Percentiles rank a stretch among this genome's conserved stretches.
Conservation (phyloP, 352 stramenopile species). For the Discostella stelligera region DNA sequence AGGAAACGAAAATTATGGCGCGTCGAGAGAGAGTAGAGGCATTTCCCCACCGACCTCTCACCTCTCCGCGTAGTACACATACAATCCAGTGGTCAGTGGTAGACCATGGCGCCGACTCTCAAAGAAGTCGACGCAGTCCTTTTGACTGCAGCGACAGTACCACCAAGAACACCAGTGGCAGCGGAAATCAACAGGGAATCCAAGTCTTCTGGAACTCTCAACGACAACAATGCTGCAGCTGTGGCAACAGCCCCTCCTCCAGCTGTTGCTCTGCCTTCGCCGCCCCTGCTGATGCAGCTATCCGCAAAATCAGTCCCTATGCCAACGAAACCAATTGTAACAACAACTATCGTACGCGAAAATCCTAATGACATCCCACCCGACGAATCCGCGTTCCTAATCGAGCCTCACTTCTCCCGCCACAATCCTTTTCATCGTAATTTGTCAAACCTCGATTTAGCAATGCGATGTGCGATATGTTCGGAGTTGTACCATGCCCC, state of each 20-base stretch:
- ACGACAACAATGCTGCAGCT: not conserved
- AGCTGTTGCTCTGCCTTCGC: not conserved
- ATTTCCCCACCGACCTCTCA: no score
- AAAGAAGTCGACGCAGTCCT: not conserved
- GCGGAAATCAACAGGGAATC: not conserved
- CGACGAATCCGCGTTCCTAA: conserved; percentile 28
- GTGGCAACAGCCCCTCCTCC: not conserved
- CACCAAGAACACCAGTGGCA: not conserved
- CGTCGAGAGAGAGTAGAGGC: no score
- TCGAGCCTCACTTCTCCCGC: conserved; percentile 15
- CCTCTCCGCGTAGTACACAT: no score
- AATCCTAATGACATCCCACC: not conserved
- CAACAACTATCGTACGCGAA: not conserved
- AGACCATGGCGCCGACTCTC: conserved; percentile 9
- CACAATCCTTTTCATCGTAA: conserved; percentile 14
- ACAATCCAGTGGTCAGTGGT: no score
- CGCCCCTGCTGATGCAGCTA: not conserved
- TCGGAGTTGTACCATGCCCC: conserved; percentile 29
- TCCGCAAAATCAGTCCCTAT: not conserved
- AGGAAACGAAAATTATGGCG: no score
- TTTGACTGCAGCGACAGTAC: not conserved
- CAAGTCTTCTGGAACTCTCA: not conserved
- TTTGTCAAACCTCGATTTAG: conserved; percentile 5
- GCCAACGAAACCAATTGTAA: not conserved
- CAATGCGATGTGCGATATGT: conserved; percentile 38